These are phyloP conservation scores for Penicillium fuscoglaucum DNA, from an alignment of 2,329 filamentous ascomycete genomes.

Conservation along the genomic window DNA sequence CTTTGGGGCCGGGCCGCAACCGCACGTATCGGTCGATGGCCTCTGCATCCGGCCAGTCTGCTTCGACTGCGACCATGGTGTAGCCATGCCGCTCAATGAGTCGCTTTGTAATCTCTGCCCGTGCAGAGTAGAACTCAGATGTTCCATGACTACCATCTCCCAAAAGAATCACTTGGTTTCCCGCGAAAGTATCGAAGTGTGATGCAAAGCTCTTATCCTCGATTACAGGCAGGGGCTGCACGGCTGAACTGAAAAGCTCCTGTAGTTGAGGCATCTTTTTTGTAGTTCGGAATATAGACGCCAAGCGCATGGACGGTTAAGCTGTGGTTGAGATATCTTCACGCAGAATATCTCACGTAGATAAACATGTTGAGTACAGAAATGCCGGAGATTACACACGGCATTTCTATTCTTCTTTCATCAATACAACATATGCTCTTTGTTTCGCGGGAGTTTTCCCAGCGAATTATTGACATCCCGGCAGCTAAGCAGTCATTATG, in stretches of 20 bases:
- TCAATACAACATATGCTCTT: not conserved
- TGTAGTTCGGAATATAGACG: constrained; percentile 3
- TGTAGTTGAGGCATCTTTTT: constrained; percentile 34
- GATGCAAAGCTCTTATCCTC: constrained; percentile 40
- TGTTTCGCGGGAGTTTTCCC: not conserved
- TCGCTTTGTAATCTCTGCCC: constrained; percentile 54
- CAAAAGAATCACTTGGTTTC: constrained; percentile 46
- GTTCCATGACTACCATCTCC: constrained; percentile 55
- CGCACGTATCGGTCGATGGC: constrained; percentile 54
- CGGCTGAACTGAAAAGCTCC: constrained; percentile 36
- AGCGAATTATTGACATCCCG: constrained; percentile 25
- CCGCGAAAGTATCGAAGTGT: constrained; percentile 44
- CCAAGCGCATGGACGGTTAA: constrained; percentile 11
- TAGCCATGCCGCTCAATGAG: constrained; percentile 54
- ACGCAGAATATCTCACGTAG: not conserved
- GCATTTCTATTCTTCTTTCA: not conserved
- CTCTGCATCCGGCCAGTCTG: constrained; percentile 57
- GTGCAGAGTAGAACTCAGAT: constrained; percentile 56
- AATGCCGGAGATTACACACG: not conserved
- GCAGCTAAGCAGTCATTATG: constrained; percentile 31
- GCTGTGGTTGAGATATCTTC: not conserved
- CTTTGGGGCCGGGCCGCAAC: constrained; percentile 42
- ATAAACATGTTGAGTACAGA: not conserved
- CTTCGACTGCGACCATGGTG: constrained; percentile 54
- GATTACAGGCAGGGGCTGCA: constrained; percentile 41